Base-by-base conservation (phyloP, 1,284 basidiomycete genomes). In the Cryptococcus sp. region DNA sequence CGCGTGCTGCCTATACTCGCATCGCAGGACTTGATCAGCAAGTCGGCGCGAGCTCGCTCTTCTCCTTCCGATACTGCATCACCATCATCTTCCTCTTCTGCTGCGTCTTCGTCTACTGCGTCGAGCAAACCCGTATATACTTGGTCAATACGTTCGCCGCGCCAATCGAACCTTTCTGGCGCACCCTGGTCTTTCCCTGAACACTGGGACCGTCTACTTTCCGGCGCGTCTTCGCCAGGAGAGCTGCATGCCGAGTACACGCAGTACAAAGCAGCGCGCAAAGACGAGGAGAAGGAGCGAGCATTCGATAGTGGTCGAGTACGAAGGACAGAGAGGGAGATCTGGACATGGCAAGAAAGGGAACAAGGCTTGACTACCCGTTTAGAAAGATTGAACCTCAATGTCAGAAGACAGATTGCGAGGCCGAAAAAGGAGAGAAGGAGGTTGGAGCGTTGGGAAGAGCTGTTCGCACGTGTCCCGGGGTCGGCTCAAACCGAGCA, bases 1-100 rank as follows among this genome's bases (percentile, higher is more conserved):
- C 69, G 67, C 19, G 68, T 78, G 41, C 59, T 78, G 3, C 68
- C 72, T 20, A 58, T 67, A 11, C 66, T 78, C 19, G 54, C 61
- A 41, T 69, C 70, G 1, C 71, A 74, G 51, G 53, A 65, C 22
- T 62, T 76, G 17, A 65, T 78, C 50, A 25, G 57, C 37, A 67
- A 69, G 54, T 55, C 51, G 29, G 44, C 54, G n/a, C 46, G 29
- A 7, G 29, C 51, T 25, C 50, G 43, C 52, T 40, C 55, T 26
- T 22, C 50, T 41, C 41, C 55, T 23, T 39, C 29, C 2, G 29
- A 34, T 10, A 45, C 49, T 46, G 16, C 50, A 34, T 3, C 50
- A 15, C 37, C 50, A 48, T 23, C 34, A n/a, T 8, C 44, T 45
- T 51, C 52, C 39, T 41, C 52, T 7, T 25, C 48, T 45, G 54